These are phyloP conservation scores for Phytophthora cryptogea DNA, from an alignment of 352 stramenopile species.

Conservation along the genomic window DNA sequence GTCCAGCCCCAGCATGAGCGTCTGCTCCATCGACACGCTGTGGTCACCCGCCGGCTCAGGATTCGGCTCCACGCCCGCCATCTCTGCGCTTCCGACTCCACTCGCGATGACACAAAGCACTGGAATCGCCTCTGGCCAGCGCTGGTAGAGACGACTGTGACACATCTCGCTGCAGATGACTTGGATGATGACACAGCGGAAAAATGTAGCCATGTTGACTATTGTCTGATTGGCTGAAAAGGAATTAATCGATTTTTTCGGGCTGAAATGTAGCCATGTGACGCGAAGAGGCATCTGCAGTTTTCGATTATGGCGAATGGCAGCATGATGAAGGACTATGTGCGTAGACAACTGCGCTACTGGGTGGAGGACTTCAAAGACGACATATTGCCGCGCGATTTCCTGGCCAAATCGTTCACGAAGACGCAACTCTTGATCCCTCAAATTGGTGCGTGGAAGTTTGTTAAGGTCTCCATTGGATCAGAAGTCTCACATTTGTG, in stretches of 20 bases:
- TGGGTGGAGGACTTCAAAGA: constrained; percentile 71
- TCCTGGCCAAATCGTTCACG: constrained; percentile 48
- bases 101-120: constrained; percentile 3
- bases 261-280: constrained; percentile 22
- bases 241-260: constrained; percentile 2
- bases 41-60: constrained; percentile 11
- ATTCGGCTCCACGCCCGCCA: constrained; percentile 13
- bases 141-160: constrained; percentile 29
- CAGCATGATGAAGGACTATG: constrained; percentile 72
- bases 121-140: not conserved
- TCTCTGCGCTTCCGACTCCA: constrained; percentile 5
- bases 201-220: constrained; percentile 9
- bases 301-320: constrained; percentile 25
- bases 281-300: constrained; percentile 9
- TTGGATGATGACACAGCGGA: not conserved
- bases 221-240: constrained; percentile 2
- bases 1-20: constrained; percentile 36
- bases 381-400: constrained; percentile 62
- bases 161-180: constrained; percentile 10
- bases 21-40: constrained; percentile 27
- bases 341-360: constrained; percentile 66
- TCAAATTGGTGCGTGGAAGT: constrained; percentile 14
- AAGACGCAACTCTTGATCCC: constrained; percentile 53
- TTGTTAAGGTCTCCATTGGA: not conserved
- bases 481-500: not conserved